These are phyloP conservation scores for Phyllachora maydis DNA, from an alignment of 2,329 filamentous ascomycete species.

Conservation along the genomic window DNA sequence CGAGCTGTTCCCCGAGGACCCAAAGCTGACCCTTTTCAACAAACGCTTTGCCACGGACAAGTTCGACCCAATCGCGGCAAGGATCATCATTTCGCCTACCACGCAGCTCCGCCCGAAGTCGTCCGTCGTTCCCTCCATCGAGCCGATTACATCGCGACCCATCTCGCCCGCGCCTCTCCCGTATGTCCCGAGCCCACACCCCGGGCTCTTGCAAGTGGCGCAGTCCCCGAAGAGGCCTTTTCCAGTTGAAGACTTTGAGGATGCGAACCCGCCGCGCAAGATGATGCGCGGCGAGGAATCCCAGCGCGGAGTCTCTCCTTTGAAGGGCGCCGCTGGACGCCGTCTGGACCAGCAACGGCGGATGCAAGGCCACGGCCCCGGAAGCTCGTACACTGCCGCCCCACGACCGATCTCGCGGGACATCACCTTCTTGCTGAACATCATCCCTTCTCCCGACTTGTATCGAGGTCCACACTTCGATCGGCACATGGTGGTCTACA, in stretches of 20 bases:
- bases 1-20: conserved; percentile 81
- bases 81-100: conserved; percentile 62
- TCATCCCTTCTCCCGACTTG: too few relatives aligned
- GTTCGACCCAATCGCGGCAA: conserved; percentile 69
- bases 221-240: conserved; percentile 42
- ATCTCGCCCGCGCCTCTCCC: conserved; percentile 20
- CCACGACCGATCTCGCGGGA: conserved; percentile 54
- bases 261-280: conserved; percentile 66
- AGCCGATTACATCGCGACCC: conserved; percentile 22
- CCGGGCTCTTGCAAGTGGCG: conserved; percentile 22
- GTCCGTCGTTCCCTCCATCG: conserved; percentile 26
- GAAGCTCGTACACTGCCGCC: conserved; percentile 11
- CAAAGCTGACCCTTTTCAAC: conserved; percentile 53
- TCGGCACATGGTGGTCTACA: too few relatives aligned
- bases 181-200: conserved; percentile 19
- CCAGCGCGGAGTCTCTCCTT: conserved; percentile 70
- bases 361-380: conserved; percentile 25
- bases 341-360: conserved; percentile 61
- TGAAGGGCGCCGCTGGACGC: conserved; percentile 77
- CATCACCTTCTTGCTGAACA: conserved; percentile 42
- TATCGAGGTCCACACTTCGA: too few relatives aligned
- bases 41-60: conserved; percentile 51
- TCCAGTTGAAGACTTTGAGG: conserved; percentile 50
- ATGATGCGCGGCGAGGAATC: conserved; percentile 72
- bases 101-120: conserved; percentile 53